Conservation (phyloP, 495 filamentous ascomycete species). For the Monascus purpureus region DNA sequence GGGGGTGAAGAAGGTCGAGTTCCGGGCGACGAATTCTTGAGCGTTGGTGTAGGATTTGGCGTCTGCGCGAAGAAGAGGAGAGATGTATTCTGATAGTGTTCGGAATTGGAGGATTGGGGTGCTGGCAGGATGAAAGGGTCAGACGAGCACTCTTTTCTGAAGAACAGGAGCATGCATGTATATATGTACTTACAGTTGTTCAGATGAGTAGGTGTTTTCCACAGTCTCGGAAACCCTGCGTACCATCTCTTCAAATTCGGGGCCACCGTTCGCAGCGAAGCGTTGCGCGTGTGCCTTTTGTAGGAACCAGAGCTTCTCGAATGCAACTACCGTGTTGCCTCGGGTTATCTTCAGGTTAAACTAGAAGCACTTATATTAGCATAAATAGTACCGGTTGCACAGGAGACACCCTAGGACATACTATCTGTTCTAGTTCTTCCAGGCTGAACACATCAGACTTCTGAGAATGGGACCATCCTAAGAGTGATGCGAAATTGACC, state of each 20-base stretch:
- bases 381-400: neutral
- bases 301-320: slow-evolving; percentile 66
- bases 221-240: slow-evolving; percentile 19
- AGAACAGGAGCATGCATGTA: too few relatives aligned
- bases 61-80: slow-evolving; percentile 42
- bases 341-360: slow-evolving; percentile 77
- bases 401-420: slow-evolving; percentile 18
- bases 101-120: slow-evolving; percentile 16
- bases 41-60: slow-evolving; percentile 47
- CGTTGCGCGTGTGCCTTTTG: slow-evolving; percentile 56
- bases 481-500: slow-evolving; percentile 68
- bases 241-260: slow-evolving; percentile 36
- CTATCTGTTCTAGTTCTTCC: slow-evolving; percentile 52
- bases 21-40: slow-evolving; percentile 40
- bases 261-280: slow-evolving; percentile 17
- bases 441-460: slow-evolving; percentile 56
- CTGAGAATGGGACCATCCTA: slow-evolving; percentile 70
- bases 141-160: neutral
- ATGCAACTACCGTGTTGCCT: slow-evolving; percentile 75
- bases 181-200: slow-evolving; percentile 23
- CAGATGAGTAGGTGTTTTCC: slow-evolving; percentile 13
- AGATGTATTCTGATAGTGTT: slow-evolving; percentile 24
- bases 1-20: slow-evolving; percentile 49
- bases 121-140: slow-evolving; percentile 12
- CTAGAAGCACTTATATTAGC: slow-evolving; percentile 18